Evolutionary conservation across 129 eudicot species (phyloP).

Genomic region (Tanacetum coccineum): DNA sequence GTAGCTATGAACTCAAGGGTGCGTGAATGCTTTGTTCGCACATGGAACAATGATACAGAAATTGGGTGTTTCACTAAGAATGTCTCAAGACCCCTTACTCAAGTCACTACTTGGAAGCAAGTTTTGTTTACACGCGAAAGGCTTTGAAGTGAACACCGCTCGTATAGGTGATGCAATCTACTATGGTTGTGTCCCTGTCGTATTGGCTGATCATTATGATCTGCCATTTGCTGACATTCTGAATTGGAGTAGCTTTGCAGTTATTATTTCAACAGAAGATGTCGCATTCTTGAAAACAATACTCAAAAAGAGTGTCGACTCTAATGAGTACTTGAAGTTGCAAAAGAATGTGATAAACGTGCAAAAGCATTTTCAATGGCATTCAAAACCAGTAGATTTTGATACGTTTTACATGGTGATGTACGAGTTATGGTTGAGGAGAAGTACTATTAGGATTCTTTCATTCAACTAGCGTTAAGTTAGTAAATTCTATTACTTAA

Average conservation of each 20-base stretch:
- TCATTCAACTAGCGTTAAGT: constrained; percentile 9
- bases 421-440: constrained; percentile 82
- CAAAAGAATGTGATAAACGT: constrained; percentile 64
- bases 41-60: constrained; percentile 63
- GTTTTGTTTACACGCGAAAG: constrained; percentile 86
- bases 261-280: constrained; percentile 57
- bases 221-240: constrained; percentile 76
- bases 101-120: constrained; percentile 62
- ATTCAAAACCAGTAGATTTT: constrained; percentile 51
- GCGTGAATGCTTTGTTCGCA: constrained; percentile 43
- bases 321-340: constrained; percentile 40
- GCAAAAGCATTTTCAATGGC: constrained; percentile 83
- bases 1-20: constrained; percentile 85
- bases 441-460: constrained; percentile 46
- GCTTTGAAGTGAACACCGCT: constrained; percentile 91
- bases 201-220: constrained; percentile 76
- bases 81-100: constrained; percentile 71
- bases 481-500: not conserved
- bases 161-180: constrained; percentile 78
- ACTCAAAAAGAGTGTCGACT: constrained; percentile 35
- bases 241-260: constrained; percentile 69
- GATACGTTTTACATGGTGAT: constrained; percentile 85
- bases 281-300: constrained; percentile 57
- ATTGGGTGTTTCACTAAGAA: constrained; percentile 47
- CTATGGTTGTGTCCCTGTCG: constrained; percentile 76